Conservation (phyloP, 495 filamentous ascomycete genomes). For the Friedmanniomyces simplex region DNA sequence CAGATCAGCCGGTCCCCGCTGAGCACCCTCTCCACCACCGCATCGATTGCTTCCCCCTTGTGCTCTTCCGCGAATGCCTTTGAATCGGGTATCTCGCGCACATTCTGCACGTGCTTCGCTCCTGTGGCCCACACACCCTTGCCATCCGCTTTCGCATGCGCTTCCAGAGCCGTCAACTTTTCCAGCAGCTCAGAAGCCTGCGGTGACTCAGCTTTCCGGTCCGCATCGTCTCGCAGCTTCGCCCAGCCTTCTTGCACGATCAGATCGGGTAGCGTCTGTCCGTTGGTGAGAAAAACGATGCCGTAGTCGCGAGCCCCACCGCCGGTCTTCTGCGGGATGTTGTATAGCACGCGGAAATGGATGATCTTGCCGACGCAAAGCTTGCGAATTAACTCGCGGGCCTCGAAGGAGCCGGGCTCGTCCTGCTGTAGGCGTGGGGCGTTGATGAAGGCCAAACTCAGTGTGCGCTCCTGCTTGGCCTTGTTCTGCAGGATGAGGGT, state of each 20-base stretch:
- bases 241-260: slow-evolving; percentile 78
- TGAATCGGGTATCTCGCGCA: slow-evolving; percentile 64
- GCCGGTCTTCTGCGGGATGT: slow-evolving; percentile 50
- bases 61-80: slow-evolving; percentile 62
- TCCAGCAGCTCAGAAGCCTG: slow-evolving; percentile 53
- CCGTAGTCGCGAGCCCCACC: slow-evolving; percentile 81
- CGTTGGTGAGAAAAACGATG: slow-evolving; percentile 57
- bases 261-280: slow-evolving; percentile 66
- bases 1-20: slow-evolving; percentile 81
- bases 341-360: slow-evolving; percentile 73
- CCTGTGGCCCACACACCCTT: slow-evolving; percentile 64
- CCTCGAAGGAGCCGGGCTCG: slow-evolving; percentile 72
- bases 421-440: slow-evolving; percentile 79
- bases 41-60: slow-evolving; percentile 65
- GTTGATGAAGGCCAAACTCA: slow-evolving; percentile 85
- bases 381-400: slow-evolving; percentile 80
- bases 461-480: slow-evolving; percentile 61
- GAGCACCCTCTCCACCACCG: slow-evolving; percentile 77
- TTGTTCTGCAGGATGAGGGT: slow-evolving; percentile 74
- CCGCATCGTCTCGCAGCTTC: slow-evolving; percentile 85
- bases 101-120: slow-evolving; percentile 57
- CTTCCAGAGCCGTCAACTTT: slow-evolving; percentile 64
- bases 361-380: slow-evolving; percentile 76
- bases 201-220: slow-evolving; percentile 66
- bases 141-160: slow-evolving; percentile 61